Conservation (phyloP, 179 eudicot species). For the Camellia oleifera region DNA sequence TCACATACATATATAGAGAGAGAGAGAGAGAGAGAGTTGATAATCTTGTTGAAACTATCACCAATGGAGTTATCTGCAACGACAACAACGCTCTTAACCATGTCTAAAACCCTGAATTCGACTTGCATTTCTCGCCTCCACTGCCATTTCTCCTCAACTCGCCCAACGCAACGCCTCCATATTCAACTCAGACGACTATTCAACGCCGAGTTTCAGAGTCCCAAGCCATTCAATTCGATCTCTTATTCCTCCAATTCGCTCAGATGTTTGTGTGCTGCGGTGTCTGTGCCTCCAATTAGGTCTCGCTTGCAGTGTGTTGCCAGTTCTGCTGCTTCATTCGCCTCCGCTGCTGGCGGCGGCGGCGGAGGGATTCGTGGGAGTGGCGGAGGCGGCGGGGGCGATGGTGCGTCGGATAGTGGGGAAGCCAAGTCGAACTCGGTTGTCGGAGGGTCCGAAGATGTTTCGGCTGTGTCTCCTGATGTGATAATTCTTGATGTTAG, state of each 20-base stretch:
- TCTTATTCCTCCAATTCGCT: conserved; percentile 10
- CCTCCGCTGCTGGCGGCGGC: conserved; percentile 43
- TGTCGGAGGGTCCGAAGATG: conserved; percentile 41
- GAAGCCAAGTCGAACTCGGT: conserved; percentile 34
- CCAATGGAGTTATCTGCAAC: not conserved
- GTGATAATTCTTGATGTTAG: conserved; percentile 85
- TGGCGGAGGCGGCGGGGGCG: conserved; percentile 49
- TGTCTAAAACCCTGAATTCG: conserved; percentile 49
- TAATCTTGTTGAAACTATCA: not conserved
- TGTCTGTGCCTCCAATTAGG: conserved; percentile 21
- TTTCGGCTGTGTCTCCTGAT: conserved; percentile 53
- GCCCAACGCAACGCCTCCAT: conserved; percentile 23
- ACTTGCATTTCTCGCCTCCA: conserved; percentile 31
- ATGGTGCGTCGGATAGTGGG: conserved; percentile 42
- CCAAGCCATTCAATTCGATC: conserved; percentile 14
- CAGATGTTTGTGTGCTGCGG: conserved; percentile 4
- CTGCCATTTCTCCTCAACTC: conserved; percentile 25
- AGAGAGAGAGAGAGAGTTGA: not conserved
- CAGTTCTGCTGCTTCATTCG: conserved; percentile 42
- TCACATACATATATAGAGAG: not conserved
- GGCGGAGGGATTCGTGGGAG: conserved; percentile 29
- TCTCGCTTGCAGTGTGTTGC: conserved; percentile 33
- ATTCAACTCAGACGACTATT: conserved; percentile 22
- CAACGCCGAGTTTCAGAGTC: conserved; percentile 8
- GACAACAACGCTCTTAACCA: conserved; percentile 30